Evolutionary conservation across 2,329 filamentous ascomycete species (phyloP).

Genomic region (Fusarium pseudocircinatum): DNA sequence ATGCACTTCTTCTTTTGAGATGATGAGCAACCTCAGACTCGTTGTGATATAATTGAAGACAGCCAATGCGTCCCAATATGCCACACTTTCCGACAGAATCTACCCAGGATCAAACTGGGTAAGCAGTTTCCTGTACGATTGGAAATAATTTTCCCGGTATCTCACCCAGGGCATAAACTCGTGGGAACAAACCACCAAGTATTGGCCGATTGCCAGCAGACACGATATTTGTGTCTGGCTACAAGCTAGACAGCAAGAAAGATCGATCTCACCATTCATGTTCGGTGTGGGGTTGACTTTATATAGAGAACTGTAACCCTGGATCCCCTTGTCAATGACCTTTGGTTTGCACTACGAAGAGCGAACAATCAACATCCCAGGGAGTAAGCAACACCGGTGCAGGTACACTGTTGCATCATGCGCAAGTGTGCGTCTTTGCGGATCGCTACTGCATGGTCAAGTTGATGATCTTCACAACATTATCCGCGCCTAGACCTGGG

Average conservation of each 20-base stretch:
- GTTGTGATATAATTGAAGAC: background rate
- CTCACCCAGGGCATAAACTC: background rate
- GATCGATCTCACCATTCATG: background rate
- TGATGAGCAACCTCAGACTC: background rate
- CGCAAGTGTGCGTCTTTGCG: no score
- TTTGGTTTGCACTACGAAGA: background rate
- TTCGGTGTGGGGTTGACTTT: rapidly evolving
- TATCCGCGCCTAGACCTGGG: no score
- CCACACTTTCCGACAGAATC: background rate
- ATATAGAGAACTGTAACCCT: background rate
- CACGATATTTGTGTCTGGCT: background rate
- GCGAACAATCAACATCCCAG: background rate
- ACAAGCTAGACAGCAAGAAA: background rate
- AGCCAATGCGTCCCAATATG: background rate
- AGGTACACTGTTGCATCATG: no score
- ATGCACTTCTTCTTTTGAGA: background rate
- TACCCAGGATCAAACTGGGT: background rate
- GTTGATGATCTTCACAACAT: no score
- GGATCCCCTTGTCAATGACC: background rate
- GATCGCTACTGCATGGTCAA: no score
- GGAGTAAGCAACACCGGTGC: no score
- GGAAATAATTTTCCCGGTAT: rapidly evolving
- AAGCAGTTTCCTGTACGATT: background rate
- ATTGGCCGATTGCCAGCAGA: background rate
- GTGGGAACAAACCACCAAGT: background rate